Base-by-base conservation (phyloP, 805 yeast genomes). In the Metschnikowia gruessii region DNA sequence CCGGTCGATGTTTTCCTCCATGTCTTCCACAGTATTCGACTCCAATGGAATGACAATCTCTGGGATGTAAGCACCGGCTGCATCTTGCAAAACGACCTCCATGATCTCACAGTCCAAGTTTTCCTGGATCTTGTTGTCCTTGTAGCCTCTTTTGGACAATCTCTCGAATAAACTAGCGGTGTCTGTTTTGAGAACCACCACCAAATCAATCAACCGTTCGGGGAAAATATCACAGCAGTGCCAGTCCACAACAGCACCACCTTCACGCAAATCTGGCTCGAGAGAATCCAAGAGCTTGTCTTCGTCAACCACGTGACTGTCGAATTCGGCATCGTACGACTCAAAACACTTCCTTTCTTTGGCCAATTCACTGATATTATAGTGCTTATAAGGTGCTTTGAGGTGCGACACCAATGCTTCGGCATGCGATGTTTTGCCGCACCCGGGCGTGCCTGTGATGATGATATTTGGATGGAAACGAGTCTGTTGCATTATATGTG, bases 201-300 rank as follows among this genome's bases (percentile, higher is more conserved):
- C 98, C 51, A 94, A 74, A 65, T 94, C 99, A 42, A 94, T 87
- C 63, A 89, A 77, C 55, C 95, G 72, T 62, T 90, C 98, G 1
- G 98, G 98, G 61, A 94, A 92, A 17, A 88, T 80, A 60, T 94
- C 99, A 67, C 96, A 89, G 37, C 92, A 94, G 63, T 94, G 99
- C 99, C 99, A 94, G 65, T 94, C 99, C 11, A 94, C 75, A 8
- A 94, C 72, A n/a, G 77, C 74, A 1, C 95, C 96, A n/a, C 99
- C 99, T 52, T 80, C 72, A 43, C 84, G 85, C 40, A 91, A 71
- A 33, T 84, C 77, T 6, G 84, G 83, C 63, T 91, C 97, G 41
- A 94, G 66, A 19, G 80, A 79, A 63, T 94, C 98, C 48, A 90
- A 66, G 12, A 92, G 71, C 61, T 81, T 83, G 60, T 94, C 98